Percentiles rank a stretch among this genome's conserved stretches.
Evolutionary conservation across 768 basidiomycete genomes (phyloP).

Genomic region (Pulveroboletus ravenelii): DNA sequence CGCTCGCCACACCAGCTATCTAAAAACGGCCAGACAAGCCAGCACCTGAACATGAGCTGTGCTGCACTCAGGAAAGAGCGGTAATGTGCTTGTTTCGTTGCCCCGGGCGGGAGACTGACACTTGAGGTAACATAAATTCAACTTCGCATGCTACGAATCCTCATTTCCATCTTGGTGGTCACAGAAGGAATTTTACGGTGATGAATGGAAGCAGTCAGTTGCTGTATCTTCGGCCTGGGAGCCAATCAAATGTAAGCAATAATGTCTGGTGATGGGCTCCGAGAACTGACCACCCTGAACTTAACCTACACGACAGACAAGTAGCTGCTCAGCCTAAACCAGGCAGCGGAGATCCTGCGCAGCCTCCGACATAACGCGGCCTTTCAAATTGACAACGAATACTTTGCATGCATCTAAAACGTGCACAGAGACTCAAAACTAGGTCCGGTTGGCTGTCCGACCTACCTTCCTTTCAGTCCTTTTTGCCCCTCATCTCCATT

Average conservation of each 20-base stretch:
- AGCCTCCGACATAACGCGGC: constrained; percentile 19
- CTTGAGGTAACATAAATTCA: not conserved
- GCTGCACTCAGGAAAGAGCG: not conserved
- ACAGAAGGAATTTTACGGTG: not conserved
- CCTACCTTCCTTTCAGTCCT: not conserved
- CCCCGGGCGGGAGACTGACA: not conserved
- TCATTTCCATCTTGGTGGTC: constrained; percentile 11
- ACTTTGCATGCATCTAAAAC: constrained; percentile 24
- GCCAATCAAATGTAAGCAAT: constrained; percentile 15
- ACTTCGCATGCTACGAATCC: not conserved
- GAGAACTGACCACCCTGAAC: constrained; percentile 14
- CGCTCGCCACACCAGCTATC: not conserved
- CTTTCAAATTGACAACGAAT: constrained; percentile 17
- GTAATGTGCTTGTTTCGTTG: not conserved
- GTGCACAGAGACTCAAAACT: constrained; percentile 19
- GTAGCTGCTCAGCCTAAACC: constrained; percentile 14
- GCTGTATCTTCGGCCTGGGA: not conserved
- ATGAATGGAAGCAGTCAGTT: constrained; percentile 3
- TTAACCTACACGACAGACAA: constrained; percentile 10
- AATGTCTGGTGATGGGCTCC: constrained; percentile 3
- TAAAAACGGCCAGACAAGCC: not conserved
- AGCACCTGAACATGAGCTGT: not conserved
- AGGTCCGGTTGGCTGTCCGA: constrained; percentile 3
- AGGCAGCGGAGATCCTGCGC: constrained; percentile 23
- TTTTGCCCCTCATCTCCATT: not conserved